A percentile compares a stretch with the other conserved stretches of the same genome.
Evolutionary conservation across 2,329 filamentous ascomycete genomes (phyloP).

Genomic region (Neonectria neomacrospora): DNA sequence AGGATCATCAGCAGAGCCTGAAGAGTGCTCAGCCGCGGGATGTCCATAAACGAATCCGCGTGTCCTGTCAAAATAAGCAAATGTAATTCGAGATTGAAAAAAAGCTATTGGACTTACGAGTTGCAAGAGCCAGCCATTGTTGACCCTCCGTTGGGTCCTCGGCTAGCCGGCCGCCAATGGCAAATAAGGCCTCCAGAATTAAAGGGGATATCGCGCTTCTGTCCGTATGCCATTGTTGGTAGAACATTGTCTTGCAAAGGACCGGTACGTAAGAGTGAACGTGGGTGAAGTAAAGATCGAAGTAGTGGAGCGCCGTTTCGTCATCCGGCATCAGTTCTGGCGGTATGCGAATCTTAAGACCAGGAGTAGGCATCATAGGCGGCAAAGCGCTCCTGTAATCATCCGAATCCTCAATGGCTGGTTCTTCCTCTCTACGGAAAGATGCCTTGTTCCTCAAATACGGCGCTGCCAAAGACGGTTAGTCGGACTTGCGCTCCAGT

Average conservation of each 20-base stretch:
- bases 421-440: slow-evolving; percentile 65
- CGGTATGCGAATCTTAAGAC: slow-evolving; percentile 85
- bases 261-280: slow-evolving; percentile 95
- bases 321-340: slow-evolving; percentile 93
- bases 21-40: slow-evolving; percentile 88
- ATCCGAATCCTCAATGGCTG: slow-evolving; percentile 75
- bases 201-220: slow-evolving; percentile 88
- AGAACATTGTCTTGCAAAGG: slow-evolving; percentile 82
- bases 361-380: slow-evolving; percentile 73
- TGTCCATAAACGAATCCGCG: slow-evolving; percentile 92
- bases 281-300: slow-evolving; percentile 89
- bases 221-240: slow-evolving; percentile 88
- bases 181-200: slow-evolving; percentile 89
- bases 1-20: slow-evolving; percentile 88
- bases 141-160: slow-evolving; percentile 87
- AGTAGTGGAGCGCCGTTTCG: slow-evolving; percentile 82
- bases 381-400: slow-evolving; percentile 79
- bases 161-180: slow-evolving; percentile 84
- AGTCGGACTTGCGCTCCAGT: slow-evolving; percentile 29
- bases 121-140: slow-evolving; percentile 92
- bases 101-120: slow-evolving; percentile 64
- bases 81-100: background rate
- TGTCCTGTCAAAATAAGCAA: slow-evolving; percentile 69
- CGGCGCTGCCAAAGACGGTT: slow-evolving; percentile 66
- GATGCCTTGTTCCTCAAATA: slow-evolving; percentile 78